Conservation (phyloP, 2,329 filamentous ascomycete species). For the Xylaria arbuscula region DNA sequence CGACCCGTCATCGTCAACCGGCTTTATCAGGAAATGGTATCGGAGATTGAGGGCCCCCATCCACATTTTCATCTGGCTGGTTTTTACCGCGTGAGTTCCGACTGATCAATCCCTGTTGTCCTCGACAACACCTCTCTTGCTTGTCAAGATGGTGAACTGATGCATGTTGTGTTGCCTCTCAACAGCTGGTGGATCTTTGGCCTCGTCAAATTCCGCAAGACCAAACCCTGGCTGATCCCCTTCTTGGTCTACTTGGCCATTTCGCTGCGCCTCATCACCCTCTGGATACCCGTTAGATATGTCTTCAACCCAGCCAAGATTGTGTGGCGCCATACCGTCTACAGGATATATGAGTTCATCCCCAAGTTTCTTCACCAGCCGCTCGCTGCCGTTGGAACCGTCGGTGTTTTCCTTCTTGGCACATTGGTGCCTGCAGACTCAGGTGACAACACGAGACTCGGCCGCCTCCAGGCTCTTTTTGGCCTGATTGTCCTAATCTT, state of each 20-base stretch:
- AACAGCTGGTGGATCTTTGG: constrained; percentile 56
- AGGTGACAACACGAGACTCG: constrained; percentile 79
- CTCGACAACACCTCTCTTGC: not conserved
- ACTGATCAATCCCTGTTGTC: constrained; percentile 6
- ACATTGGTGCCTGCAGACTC: constrained; percentile 78
- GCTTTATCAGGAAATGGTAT: constrained; percentile 54
- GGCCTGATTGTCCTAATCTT: constrained; percentile 78
- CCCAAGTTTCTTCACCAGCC: constrained; percentile 74
- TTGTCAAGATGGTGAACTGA: constrained; percentile 28
- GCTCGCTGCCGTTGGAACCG: constrained; percentile 70
- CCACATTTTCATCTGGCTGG: constrained; percentile 57
- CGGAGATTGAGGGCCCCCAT: constrained; percentile 57
- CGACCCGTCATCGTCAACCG: constrained; percentile 36
- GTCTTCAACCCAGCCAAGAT: constrained; percentile 74
- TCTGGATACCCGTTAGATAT: constrained; percentile 75
- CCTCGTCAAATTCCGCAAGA: constrained; percentile 72
- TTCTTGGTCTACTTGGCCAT: constrained; percentile 84
- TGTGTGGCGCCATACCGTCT: constrained; percentile 74
- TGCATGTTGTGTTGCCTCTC: constrained; percentile 27
- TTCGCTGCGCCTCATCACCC: constrained; percentile 77
- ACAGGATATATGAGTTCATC: constrained; percentile 68
- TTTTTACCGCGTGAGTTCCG: constrained; percentile 52
- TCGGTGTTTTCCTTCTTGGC: constrained; percentile 80
- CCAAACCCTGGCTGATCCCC: constrained; percentile 82
- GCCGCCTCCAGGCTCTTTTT: constrained; percentile 83